Evolutionary conservation across 768 basidiomycete species (phyloP).

Genomic region (Mycena rosella): DNA sequence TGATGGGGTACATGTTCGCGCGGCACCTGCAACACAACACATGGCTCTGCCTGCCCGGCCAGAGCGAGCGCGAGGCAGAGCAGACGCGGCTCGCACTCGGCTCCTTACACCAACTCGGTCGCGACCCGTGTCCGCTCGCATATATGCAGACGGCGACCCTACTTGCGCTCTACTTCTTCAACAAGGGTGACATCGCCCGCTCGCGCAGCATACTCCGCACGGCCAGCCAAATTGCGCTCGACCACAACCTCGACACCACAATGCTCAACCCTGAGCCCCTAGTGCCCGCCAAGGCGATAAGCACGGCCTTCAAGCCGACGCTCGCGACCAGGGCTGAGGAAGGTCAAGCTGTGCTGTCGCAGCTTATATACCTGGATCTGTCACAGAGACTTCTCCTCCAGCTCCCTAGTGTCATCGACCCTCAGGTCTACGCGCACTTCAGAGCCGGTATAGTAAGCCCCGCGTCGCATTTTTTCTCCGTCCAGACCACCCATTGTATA

Average conservation of each 20-base stretch:
- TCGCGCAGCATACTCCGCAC: constrained; percentile 8
- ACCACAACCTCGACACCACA: constrained; percentile 2
- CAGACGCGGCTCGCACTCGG: constrained; percentile 5
- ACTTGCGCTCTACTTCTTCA: constrained; percentile 23
- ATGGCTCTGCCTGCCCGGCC: constrained; percentile 7
- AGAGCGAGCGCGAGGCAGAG: constrained; percentile 15
- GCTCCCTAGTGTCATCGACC: constrained; percentile 18
- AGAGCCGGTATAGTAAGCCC: constrained; percentile 3
- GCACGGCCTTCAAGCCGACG: background rate
- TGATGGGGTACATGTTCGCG: constrained; percentile 29
- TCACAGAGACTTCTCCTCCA: constrained; percentile 15
- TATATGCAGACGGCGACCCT: constrained; percentile 20
- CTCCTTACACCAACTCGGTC: background rate
- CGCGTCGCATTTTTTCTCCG: no score
- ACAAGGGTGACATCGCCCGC: constrained; percentile 23
- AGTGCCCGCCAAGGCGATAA: background rate
- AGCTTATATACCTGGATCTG: constrained; percentile 29
- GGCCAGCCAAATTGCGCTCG: constrained; percentile 2
- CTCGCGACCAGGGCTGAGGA: constrained; percentile 4
- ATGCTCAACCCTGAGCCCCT: background rate
- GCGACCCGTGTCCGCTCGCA: background rate
- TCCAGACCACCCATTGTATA: no score
- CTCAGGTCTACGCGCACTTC: constrained; percentile 3
- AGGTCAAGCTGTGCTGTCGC: constrained; percentile 15
- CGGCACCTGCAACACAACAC: constrained; percentile 11